Base-by-base conservation (phyloP, 1,139 yeast species). In the Wickerhamomyces sp. region DNA sequence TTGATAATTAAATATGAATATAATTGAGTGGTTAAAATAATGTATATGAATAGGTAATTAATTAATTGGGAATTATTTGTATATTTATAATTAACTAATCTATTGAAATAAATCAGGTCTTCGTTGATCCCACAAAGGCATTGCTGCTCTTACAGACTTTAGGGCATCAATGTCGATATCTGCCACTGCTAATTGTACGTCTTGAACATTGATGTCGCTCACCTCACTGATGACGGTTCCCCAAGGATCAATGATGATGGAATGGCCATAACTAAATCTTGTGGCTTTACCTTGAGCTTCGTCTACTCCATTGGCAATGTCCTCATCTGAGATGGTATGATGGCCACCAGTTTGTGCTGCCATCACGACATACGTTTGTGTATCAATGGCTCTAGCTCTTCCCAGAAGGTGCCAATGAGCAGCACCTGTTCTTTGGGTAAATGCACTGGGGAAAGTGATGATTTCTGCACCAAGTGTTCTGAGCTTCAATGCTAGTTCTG, bases 301-400 rank as follows among this genome's bases (percentile, higher is more conserved):
- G 49, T 60, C 70, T 9, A 75, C 71, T 7, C 56, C 59, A 3
- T 41, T 51, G 25, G 46, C 56, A 31, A 50, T 41, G 16, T 58
- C 67, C n/a, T 58, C 65, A 25, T 58, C 66, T 2, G 62, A 58
- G 20, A 63, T 59, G 0, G 73, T 68, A 39, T 72, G 69, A 59
- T 92, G 97, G 26, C 68, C 67, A 3, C 97, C 97, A 41, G 80
- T 77, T 58, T 90, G 97, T 0, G 95, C 97, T 0, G 97, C 92
- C 84, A 90, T 81, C 5, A 92, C 69, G 3, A 92, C 95, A 60
- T 74, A 92, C 51, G 86, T 71, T 59, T 92, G 97, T 1, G 92
- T 76, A 56, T 89, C 96, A 20, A 92, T 72, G 2, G 97, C 97
- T 35, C 97, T 67, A 0, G 95, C 81, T 30, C 78, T 70, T 2